phyloP scores from a whole-genome alignment of 768 basidiomycete genomes.

The Mycena olivaceomarginata region DNA sequence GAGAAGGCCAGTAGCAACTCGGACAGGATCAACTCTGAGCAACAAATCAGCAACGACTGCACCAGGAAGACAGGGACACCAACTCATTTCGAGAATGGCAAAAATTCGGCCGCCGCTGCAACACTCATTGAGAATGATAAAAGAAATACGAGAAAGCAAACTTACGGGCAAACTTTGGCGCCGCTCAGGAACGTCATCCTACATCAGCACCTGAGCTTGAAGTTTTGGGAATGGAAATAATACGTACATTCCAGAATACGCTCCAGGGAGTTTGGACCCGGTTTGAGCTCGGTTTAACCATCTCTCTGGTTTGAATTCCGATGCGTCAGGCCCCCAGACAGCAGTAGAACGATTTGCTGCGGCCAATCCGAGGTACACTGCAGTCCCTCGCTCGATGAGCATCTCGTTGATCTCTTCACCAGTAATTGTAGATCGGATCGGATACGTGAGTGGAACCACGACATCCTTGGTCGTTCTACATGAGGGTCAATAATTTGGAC shows the following conservation, averaged over 20 bases:
- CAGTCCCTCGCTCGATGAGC: conserved; percentile 60
- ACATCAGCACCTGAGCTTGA: conserved; percentile 29
- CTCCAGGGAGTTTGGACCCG: conserved; percentile 44
- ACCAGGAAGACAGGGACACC: conserved; percentile 20
- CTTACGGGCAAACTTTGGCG: conserved; percentile 67
- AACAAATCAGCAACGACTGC: background rate
- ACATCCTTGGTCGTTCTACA: conserved; percentile 56
- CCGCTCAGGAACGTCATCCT: conserved; percentile 70
- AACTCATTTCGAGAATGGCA: conserved; percentile 61
- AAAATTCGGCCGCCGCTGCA: conserved; percentile 61
- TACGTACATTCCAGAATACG: conserved; percentile 29
- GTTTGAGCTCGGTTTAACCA: conserved; percentile 60
- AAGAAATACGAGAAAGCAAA: conserved; percentile 43
- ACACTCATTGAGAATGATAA: background rate
- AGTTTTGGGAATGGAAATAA: conserved; percentile 60
- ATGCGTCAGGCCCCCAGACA: conserved; percentile 69
- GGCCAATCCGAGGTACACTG: conserved; percentile 54
- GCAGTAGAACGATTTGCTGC: conserved; percentile 59
- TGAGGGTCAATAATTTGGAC: conserved; percentile 14
- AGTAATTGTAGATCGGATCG: conserved; percentile 49
- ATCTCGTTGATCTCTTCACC: conserved; percentile 56
- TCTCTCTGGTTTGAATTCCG: conserved; percentile 70
- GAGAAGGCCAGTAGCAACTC: conserved; percentile 48
- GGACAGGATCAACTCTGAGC: conserved; percentile 50
- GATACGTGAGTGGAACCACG: conserved; percentile 57